Conservation (phyloP, 2,329 filamentous ascomycete species). For the Xylariaceae sp. region DNA sequence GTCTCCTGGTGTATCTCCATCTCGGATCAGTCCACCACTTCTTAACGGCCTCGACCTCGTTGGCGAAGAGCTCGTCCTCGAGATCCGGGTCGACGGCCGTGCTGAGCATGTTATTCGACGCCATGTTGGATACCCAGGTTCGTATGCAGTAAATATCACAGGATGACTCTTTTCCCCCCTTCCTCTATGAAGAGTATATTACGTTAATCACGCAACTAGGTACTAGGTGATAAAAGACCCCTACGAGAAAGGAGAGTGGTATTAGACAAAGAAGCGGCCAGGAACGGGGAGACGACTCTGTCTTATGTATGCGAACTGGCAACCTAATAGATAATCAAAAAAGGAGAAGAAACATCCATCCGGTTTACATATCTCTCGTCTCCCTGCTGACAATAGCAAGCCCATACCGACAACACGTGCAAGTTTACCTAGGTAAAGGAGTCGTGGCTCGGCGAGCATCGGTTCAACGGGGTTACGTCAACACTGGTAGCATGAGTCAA, state of each 20-base stretch:
- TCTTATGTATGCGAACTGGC: no score
- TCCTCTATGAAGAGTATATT: conserved; percentile 9
- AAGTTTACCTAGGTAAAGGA: background rate
- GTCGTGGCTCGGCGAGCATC: conserved; percentile 29
- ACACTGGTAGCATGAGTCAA: conserved; percentile 5
- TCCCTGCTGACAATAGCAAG: no score
- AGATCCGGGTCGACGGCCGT: conserved; percentile 49
- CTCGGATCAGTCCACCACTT: conserved; percentile 89
- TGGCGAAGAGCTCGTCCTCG: conserved; percentile 64
- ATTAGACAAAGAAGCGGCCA: conserved; percentile 2
- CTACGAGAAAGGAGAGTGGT: background rate
- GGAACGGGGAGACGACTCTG: background rate
- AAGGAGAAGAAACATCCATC: background rate
- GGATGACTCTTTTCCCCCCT: background rate
- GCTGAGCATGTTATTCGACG: conserved; percentile 58
- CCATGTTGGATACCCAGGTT: conserved; percentile 41
- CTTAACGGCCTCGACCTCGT: conserved; percentile 84
- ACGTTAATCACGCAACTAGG: background rate
- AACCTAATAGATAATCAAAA: background rate
- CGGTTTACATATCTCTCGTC: background rate
- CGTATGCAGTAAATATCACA: background rate
- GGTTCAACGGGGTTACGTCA: conserved; percentile 32
- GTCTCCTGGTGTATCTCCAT: conserved; percentile 88
- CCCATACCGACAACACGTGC: no score
- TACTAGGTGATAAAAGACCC: background rate